Evolutionary conservation across 164 flowering plant genomes (phyloP), one percentile per base, ranked within the genome.

Genomic region (Berberis thunbergii): DNA sequence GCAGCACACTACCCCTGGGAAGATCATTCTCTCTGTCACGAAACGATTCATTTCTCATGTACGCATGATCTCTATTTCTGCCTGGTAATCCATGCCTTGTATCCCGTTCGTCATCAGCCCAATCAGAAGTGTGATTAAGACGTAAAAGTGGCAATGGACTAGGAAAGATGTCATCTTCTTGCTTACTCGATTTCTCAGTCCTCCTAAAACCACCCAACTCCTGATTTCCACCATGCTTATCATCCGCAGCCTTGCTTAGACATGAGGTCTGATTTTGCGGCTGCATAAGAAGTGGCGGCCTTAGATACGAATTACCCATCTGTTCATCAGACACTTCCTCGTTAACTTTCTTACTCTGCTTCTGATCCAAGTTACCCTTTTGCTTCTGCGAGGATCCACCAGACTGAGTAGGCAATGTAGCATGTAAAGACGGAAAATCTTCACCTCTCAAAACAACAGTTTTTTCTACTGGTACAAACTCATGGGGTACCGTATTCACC

Each of bases 71-170:
- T 69, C 85, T 81, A 41, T 75, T 76, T 69, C 83, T 69, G 56
- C 79, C 88, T 4, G 72, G 59, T 45, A 85, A 45, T 54, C 80
- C 78, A 73, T 74, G 78, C 69, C 98, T 74, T 1, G 96, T 89
- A 65, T 94, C 98, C 59, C 98, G 89, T 67, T 94, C 98, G 75
- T 94, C 98, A 73, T 94, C 98, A 45, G 91, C 95, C 98, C 98
- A 94, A 69, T 94, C 97, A 67, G 92, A 90, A 55, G 90, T 83
- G 7, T 90, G 91, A 57, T 79, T 80, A 71, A 89, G 61, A 50
- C 79, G 77, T 54, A 91, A 91, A 45, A 86, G 67, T 8, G 96
- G 92, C 42, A 93, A 58, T 4, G 96, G 94, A 48, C 80, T 83
- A 7, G 86, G 81, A 74, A 86, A 78, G 61, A 67, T 74, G 4